These are phyloP conservation scores for Rhynchospora pubera DNA, from an alignment of 176 grass and related monocot species.

Conservation along the genomic window DNA sequence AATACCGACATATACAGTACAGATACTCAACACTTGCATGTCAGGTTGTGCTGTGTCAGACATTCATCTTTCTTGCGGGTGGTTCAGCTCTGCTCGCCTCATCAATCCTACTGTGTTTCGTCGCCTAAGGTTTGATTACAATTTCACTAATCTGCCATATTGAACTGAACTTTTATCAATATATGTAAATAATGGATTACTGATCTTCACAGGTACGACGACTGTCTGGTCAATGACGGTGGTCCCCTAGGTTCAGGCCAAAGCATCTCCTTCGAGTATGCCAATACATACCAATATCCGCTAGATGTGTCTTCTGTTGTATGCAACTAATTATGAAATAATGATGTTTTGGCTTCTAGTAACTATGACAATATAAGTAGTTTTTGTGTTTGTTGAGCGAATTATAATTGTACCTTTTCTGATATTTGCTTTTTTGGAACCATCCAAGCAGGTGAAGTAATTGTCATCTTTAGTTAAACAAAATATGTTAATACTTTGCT, in stretches of 20 bases:
- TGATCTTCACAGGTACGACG: conserved; percentile 10
- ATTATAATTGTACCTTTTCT: not conserved
- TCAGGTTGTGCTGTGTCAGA: conserved; percentile 29
- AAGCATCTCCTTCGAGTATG: conserved; percentile 37
- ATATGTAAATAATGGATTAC: not conserved
- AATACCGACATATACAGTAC: conserved; percentile 43
- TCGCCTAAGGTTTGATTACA: not conserved
- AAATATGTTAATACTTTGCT: too few relatives aligned
- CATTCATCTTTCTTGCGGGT: conserved; percentile 38
- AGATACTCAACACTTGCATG: conserved; percentile 30
- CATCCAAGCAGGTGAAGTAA: not conserved
- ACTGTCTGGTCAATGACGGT: conserved; percentile 48
- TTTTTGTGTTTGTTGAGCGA: not conserved
- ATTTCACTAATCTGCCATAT: not conserved
- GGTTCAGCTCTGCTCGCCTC: conserved; percentile 46
- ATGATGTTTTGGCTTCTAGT: not conserved
- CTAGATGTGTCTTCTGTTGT: conserved; percentile 26
- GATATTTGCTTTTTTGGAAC: not conserved
- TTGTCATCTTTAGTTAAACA: not conserved
- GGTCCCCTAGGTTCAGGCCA: conserved; percentile 13
- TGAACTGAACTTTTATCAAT: not conserved
- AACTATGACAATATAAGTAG: not conserved
- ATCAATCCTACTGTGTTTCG: conserved; percentile 36
- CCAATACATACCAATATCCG: conserved; percentile 30
- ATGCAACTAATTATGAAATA: conserved; percentile 21